These are phyloP conservation scores for Magnaporthiopsis incrustans DNA, from an alignment of 2,329 filamentous ascomycete species.

Conservation along the genomic window DNA sequence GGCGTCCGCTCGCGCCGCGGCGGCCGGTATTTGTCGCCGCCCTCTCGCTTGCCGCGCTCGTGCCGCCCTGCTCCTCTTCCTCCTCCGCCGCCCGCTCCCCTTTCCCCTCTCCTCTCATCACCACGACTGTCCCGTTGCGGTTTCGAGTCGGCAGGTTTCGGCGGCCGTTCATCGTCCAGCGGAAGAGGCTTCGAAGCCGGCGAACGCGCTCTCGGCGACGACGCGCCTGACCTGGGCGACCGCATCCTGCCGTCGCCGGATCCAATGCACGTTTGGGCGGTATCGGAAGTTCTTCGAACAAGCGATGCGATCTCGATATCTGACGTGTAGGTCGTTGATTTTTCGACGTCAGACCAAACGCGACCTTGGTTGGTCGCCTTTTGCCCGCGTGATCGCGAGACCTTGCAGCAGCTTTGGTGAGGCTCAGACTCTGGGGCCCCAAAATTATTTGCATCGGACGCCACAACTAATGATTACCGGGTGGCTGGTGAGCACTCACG, in stretches of 20 bases:
- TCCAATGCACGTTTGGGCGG: not conserved
- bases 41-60: constrained; percentile 21
- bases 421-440: too few relatives aligned
- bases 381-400: not conserved
- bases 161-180: constrained; percentile 18
- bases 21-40: constrained; percentile 38
- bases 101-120: constrained; percentile 11
- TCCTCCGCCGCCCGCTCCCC: not conserved
- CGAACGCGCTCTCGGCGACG: constrained; percentile 5
- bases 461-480: not conserved
- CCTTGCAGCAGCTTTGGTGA: not conserved
- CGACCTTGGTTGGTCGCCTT: not conserved
- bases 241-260: not conserved
- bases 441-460: not conserved
- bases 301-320: not conserved
- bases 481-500: not conserved
- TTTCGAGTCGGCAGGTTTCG: constrained; percentile 19
- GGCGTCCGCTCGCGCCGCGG: constrained; percentile 21
- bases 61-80: constrained; percentile 24
- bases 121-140: constrained; percentile 18
- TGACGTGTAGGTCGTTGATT: not conserved
- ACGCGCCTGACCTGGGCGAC: not conserved
- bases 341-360: not conserved
- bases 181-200: constrained; percentile 2
- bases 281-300: not conserved